Conservation (phyloP, 495 filamentous ascomycete genomes). For the Xylaria nigripes region DNA sequence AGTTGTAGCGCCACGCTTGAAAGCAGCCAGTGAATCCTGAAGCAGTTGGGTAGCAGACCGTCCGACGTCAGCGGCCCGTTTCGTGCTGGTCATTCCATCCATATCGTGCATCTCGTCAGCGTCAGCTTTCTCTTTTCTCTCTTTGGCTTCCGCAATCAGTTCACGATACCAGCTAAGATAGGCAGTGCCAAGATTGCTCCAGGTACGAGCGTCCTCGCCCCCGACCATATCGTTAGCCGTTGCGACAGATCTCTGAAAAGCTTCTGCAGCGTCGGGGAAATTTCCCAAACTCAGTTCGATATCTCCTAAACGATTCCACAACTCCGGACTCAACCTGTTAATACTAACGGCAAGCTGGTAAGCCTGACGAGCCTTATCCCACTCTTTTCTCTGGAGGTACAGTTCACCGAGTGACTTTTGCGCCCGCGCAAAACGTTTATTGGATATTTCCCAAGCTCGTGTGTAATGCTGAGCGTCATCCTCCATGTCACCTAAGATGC, state of each 20-base stretch:
- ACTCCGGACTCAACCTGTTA: slow-evolving; percentile 68
- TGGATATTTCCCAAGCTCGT: slow-evolving; percentile 82
- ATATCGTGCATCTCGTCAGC: slow-evolving; percentile 22
- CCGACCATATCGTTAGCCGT: slow-evolving; percentile 52
- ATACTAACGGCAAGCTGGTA: slow-evolving; percentile 68
- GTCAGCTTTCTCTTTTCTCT: slow-evolving; percentile 17
- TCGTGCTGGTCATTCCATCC: slow-evolving; percentile 15
- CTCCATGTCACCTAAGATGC: slow-evolving; percentile 89
- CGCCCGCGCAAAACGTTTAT: slow-evolving; percentile 70
- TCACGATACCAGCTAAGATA: slow-evolving; percentile 44
- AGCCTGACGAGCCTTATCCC: slow-evolving; percentile 63
- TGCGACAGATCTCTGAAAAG: slow-evolving; percentile 67
- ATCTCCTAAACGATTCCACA: slow-evolving; percentile 88
- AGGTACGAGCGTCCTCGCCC: slow-evolving; percentile 82
- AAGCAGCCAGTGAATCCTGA: slow-evolving; percentile 67
- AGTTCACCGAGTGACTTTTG: slow-evolving; percentile 79
- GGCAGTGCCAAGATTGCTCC: slow-evolving; percentile 88
- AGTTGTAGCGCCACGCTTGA: slow-evolving; percentile 72
- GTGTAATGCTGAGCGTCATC: slow-evolving; percentile 64
- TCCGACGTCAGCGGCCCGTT: slow-evolving; percentile 17
- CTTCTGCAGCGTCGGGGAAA: slow-evolving; percentile 75
- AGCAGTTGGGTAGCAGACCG: slow-evolving; percentile 46
- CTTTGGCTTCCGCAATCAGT: slow-evolving; percentile 31
- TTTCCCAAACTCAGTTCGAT: slow-evolving; percentile 67
- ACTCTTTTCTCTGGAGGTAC: slow-evolving; percentile 55